Conservation (phyloP, 805 yeast genomes). For the Kockiozyma suomiensis region DNA sequence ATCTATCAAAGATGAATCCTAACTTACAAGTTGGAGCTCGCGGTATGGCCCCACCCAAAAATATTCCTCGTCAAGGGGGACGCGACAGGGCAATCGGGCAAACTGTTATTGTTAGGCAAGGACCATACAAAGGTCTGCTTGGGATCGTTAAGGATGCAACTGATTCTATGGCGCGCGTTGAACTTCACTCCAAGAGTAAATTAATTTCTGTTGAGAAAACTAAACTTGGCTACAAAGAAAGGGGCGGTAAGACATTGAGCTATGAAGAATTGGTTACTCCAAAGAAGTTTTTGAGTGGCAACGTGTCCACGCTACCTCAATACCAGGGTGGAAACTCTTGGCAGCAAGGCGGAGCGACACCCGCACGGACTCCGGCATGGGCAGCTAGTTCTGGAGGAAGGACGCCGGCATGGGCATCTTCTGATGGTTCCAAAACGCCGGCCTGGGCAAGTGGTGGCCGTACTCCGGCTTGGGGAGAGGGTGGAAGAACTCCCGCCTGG, state of each 20-base stretch:
- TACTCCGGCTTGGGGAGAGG: slow-evolving; percentile 56
- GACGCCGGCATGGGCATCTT: slow-evolving; percentile 37
- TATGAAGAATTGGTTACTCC: slow-evolving; percentile 76
- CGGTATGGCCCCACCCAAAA: slow-evolving; percentile 53
- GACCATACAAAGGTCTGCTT: slow-evolving; percentile 93
- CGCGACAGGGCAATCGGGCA: slow-evolving; percentile 81
- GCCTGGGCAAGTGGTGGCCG: slow-evolving; percentile 49
- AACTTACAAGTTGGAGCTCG: slow-evolving; percentile 50
- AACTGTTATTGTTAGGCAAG: slow-evolving; percentile 80
- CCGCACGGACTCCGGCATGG: slow-evolving; percentile 42
- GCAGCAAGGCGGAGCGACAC: slow-evolving; percentile 16
- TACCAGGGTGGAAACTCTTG: slow-evolving; percentile 39
- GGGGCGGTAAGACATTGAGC: slow-evolving; percentile 62
- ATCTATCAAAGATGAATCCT: slow-evolving; percentile 84
- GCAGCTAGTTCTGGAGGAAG: slow-evolving; percentile 33
- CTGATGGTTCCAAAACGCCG: slow-evolving; percentile 45
- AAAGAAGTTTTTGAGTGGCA: slow-evolving; percentile 27
- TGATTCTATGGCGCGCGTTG: slow-evolving; percentile 88
- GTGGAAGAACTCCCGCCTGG: slow-evolving; percentile 59
- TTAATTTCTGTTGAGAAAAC: slow-evolving; percentile 81
- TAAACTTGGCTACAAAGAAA: slow-evolving; percentile 71
- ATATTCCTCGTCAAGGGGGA: slow-evolving; percentile 61
- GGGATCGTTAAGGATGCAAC: slow-evolving; percentile 94
- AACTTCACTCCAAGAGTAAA: slow-evolving; percentile 88
- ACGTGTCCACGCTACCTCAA: slow-evolving; percentile 35